phyloP scores from a whole-genome alignment of 768 basidiomycete species.

The Agaricus subrufescens region DNA sequence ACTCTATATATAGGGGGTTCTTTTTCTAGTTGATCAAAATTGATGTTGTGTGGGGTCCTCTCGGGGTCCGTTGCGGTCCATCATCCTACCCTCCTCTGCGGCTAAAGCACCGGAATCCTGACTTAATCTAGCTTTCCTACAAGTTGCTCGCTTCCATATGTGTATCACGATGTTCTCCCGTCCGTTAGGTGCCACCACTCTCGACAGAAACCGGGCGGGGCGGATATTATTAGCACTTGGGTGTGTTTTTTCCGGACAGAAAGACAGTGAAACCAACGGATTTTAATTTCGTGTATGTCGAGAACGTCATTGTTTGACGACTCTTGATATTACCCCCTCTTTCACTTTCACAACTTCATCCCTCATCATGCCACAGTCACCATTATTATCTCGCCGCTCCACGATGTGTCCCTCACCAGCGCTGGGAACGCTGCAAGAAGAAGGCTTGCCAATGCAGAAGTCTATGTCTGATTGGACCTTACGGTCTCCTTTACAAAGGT shows the following conservation, averaged over 20 bases:
- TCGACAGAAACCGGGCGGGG: background rate
- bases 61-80: too few relatives aligned
- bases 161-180: background rate
- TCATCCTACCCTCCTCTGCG: too few relatives aligned
- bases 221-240: slow-evolving; percentile 4
- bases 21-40: too few relatives aligned
- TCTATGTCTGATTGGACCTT: slow-evolving; percentile 1
- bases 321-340: background rate
- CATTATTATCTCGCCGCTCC: background rate
- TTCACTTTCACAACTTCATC: background rate
- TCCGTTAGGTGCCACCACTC: too few relatives aligned
- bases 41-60: too few relatives aligned
- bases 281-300: background rate
- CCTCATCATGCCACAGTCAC: background rate
- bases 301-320: background rate
- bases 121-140: too few relatives aligned
- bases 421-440: background rate
- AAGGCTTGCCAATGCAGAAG: slow-evolving; percentile 1
- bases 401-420: background rate
- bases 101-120: too few relatives aligned
- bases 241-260: background rate
- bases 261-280: slow-evolving; percentile 4
- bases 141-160: background rate
- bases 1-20: too few relatives aligned
- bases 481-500: background rate